Percentiles rank a stretch among this genome's conserved stretches.
Conservation (phyloP, 768 basidiomycete genomes). For the Suillus subluteus region DNA sequence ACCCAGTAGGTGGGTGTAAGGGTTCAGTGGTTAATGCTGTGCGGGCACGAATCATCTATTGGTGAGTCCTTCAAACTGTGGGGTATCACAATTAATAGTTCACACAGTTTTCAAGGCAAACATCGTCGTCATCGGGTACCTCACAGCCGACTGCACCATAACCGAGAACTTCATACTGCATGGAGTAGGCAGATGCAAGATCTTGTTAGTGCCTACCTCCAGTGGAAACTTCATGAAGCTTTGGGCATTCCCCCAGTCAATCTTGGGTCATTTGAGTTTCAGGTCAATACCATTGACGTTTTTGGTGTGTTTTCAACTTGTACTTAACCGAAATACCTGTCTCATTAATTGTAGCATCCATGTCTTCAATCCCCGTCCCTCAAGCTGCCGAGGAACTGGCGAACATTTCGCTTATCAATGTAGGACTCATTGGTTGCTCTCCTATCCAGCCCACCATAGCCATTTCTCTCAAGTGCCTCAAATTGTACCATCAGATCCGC, state of each 20-base stretch:
- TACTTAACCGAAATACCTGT: too few species aligned
- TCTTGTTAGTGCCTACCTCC: background rate
- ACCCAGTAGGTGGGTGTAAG: background rate
- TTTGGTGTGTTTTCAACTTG: too few species aligned
- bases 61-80: background rate
- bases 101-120: background rate
- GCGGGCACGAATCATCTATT: background rate
- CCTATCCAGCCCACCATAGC: constrained; percentile 20
- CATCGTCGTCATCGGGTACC: background rate
- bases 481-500: constrained; percentile 22
- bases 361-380: too few species aligned
- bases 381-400: too few species aligned
- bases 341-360: too few species aligned
- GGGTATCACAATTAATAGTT: background rate
- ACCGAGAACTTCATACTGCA: background rate
- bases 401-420: background rate
- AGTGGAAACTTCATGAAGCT: background rate
- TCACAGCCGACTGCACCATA: background rate
- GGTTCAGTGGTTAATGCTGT: background rate
- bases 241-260: too few species aligned
- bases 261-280: too few species aligned
- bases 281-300: too few species aligned
- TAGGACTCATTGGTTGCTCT: background rate
- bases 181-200: background rate
- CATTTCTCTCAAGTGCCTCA: constrained; percentile 28